These are phyloP conservation scores for Tetrapyrgos nigripes DNA, from an alignment of 1,284 basidiomycete species.

Conservation along the genomic window DNA sequence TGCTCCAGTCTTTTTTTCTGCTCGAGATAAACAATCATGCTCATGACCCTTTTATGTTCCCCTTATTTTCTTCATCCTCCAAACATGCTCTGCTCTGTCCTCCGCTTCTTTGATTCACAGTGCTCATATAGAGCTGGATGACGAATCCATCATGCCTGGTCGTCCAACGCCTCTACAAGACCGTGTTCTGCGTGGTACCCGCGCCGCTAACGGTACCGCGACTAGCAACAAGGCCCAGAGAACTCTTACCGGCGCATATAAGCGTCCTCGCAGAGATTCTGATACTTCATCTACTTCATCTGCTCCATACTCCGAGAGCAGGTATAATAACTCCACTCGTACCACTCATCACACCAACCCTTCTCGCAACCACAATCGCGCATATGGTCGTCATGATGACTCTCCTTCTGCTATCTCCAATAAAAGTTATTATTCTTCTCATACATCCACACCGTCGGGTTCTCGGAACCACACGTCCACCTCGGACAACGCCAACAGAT, in stretches of 20 bases:
- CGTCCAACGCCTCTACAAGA: not conserved
- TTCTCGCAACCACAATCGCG: too few relatives aligned
- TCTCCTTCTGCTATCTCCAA: too few relatives aligned
- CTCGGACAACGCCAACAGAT: too few relatives aligned
- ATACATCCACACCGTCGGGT: too few relatives aligned
- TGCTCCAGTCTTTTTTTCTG: not conserved
- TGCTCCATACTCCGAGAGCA: too few relatives aligned
- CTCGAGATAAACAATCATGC: not conserved
- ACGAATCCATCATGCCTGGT: not conserved
- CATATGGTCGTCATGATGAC: too few relatives aligned
- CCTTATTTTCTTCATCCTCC: not conserved
- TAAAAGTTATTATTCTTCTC: too few relatives aligned
- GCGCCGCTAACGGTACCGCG: not conserved
- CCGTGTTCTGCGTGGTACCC: not conserved
- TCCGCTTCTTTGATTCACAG: not conserved
- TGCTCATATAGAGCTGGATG: not conserved
- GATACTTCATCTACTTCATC: not conserved
- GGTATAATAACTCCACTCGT: too few relatives aligned
- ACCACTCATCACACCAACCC: too few relatives aligned
- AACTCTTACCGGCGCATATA: not conserved
- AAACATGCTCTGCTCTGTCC: not conserved
- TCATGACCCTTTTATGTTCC: not conserved
- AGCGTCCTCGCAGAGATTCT: not conserved
- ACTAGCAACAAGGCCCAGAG: not conserved
- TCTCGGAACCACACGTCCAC: too few relatives aligned